Base-by-base conservation (phyloP, 1,139 yeast genomes). In the Pneumocystis sp. region DNA sequence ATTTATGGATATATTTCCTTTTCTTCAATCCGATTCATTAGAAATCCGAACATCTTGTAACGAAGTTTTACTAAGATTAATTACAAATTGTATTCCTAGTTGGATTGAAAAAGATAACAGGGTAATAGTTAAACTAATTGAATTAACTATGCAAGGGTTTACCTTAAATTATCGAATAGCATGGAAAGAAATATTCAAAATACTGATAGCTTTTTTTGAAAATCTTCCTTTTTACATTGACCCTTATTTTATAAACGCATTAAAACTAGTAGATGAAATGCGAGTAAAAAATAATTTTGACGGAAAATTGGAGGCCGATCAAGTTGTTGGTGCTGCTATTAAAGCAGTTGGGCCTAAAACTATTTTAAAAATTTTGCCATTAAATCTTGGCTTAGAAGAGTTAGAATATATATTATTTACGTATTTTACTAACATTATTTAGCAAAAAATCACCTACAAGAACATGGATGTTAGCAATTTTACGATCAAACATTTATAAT, bases 391-490 rank as follows among this genome's bases (percentile, higher is more conserved):
- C 37, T 78, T 80, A 62, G 79, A 84, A 4, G 74, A 79, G 29
- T 77, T 17, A 35, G 17, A 15, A 77, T 34, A 62, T 19, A 44
- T 39, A 59, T 39, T 59, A 59, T 37, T n/a, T 35, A 21, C 21
- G n/a, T 1, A 21, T 19, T 56, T 42, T 63, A 64, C 60, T 31
- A 62, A 65, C 42, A 19, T 59, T 3, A 44, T 57, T 21, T 21
- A 66, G 66, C 10, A 63, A 72, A 42, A 72, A 71, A 29, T 76
- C 78, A 62, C 82, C 87, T 31, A 96, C 96, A 63, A 83, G 97
- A 75, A 97, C 97, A 63, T 93, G 97, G 97, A 74, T 93, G 71
- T 81, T 93, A 69, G 98, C 98, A n/a, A 75, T 95, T 50, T 81
- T 93, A 68, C 86, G 97, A 76, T 97, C 91, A 71, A 85, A 88